Percentiles rank a stretch among this genome's conserved stretches.
phyloP scores from a whole-genome alignment of 306 rosid species.

The Notholithocarpus densiflorus region DNA sequence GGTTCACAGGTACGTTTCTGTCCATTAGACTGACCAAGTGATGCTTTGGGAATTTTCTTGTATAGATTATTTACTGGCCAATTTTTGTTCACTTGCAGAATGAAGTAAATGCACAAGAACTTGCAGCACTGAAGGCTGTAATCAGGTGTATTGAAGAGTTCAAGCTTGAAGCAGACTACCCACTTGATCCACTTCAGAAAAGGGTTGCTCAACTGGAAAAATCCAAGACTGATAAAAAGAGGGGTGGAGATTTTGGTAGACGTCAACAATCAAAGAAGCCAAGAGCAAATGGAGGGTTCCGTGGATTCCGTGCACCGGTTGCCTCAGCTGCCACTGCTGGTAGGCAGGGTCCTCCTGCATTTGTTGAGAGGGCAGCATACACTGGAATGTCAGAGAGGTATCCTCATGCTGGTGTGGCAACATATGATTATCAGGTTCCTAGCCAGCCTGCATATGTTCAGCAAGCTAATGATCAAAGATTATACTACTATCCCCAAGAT shows the following conservation, averaged over 20 bases:
- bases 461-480: slow-evolving; percentile 40
- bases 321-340: slow-evolving; percentile 24
- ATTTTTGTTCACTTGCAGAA: slow-evolving; percentile 31
- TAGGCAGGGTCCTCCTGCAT: slow-evolving; percentile 49
- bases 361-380: slow-evolving; percentile 39
- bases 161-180: slow-evolving; percentile 67
- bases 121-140: slow-evolving; percentile 58
- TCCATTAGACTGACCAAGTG: slow-evolving; percentile 10
- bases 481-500: slow-evolving; percentile 33
- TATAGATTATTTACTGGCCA: slow-evolving; percentile 8
- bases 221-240: slow-evolving; percentile 56
- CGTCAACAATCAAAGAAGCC: slow-evolving; percentile 58
- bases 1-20: slow-evolving; percentile 47
- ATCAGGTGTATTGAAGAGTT: slow-evolving; percentile 57
- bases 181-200: slow-evolving; percentile 71
- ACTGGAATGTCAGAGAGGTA: slow-evolving; percentile 43
- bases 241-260: slow-evolving; percentile 47
- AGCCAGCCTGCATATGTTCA: slow-evolving; percentile 49
- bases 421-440: slow-evolving; percentile 53
- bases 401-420: slow-evolving; percentile 30
- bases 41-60: slow-evolving; percentile 11
- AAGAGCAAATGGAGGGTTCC: slow-evolving; percentile 44
- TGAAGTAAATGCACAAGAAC: slow-evolving; percentile 53
- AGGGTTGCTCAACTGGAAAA: slow-evolving; percentile 70
- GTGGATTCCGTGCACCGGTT: slow-evolving; percentile 39